phyloP scores from a whole-genome alignment of 805 yeast species.

The Lachancea meyersii region DNA sequence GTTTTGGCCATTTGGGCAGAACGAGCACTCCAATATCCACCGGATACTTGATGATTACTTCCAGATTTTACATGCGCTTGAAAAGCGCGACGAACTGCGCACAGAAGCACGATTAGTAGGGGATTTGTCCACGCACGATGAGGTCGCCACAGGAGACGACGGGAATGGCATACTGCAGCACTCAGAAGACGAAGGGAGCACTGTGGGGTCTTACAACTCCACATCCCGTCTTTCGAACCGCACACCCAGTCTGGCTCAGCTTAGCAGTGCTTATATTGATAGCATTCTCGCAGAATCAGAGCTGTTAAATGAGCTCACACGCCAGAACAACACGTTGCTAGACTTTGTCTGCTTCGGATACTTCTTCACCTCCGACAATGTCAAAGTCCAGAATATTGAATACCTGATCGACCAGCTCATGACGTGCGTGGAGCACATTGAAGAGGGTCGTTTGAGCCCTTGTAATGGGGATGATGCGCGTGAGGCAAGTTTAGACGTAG shows the following conservation, averaged over 20 bases:
- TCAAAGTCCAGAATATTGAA: slow-evolving; percentile 25
- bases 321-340: slow-evolving; percentile 35
- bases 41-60: slow-evolving; percentile 39
- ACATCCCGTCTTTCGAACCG: background rate
- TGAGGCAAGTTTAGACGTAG: background rate
- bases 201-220: background rate
- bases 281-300: slow-evolving; percentile 34
- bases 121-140: slow-evolving; percentile 1
- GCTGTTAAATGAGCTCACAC: slow-evolving; percentile 33
- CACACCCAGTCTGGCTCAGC: slow-evolving; percentile 5
- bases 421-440: slow-evolving; percentile 22
- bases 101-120: slow-evolving; percentile 7
- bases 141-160: background rate
- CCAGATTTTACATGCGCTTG: slow-evolving; percentile 25
- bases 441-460: slow-evolving; percentile 8
- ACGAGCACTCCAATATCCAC: slow-evolving; percentile 32
- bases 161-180: background rate
- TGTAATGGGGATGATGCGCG: background rate
- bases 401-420: slow-evolving; percentile 28
- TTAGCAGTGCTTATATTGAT: slow-evolving; percentile 32
- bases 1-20: slow-evolving; percentile 42
- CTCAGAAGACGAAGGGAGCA: slow-evolving; percentile 3
- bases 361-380: slow-evolving; percentile 22
- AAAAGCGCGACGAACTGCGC: slow-evolving; percentile 13
- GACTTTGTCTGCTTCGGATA: slow-evolving; percentile 48